Conservation (phyloP, 169 alveolate genomes). For the Plasmodium sp. region DNA sequence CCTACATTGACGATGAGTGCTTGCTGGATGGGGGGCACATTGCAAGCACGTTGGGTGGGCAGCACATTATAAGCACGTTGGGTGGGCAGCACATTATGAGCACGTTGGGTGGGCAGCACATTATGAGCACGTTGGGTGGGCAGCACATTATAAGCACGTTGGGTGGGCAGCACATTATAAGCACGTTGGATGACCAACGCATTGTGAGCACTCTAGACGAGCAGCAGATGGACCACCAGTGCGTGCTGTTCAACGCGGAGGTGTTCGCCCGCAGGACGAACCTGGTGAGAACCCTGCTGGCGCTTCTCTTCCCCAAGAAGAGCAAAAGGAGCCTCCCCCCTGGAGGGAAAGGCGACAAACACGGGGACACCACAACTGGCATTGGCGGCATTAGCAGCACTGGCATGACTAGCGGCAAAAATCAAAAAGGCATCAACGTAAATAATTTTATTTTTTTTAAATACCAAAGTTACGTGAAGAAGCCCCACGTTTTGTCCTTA, state of each 20-base stretch:
- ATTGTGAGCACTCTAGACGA: not conserved
- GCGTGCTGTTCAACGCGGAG: constrained; percentile 22
- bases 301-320: not conserved
- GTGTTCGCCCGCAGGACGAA: constrained; percentile 28
- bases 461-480: constrained; percentile 47
- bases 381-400: not conserved
- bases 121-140: no score
- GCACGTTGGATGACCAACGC: not conserved
- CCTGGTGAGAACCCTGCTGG: not conserved
- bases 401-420: not conserved
- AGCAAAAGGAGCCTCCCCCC: not conserved
- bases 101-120: no score
- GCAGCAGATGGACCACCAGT: not conserved
- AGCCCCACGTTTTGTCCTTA: constrained; percentile 30
- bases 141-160: no score
- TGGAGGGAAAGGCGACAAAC: not conserved
- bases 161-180: no score
- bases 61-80: no score
- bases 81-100: no score
- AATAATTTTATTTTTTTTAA: constrained; percentile 57
- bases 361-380: not conserved
- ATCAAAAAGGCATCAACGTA: constrained; percentile 8
- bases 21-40: not conserved
- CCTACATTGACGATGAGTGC: constrained; percentile 39
- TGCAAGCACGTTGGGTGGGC: not conserved